A percentile compares a stretch with the other conserved stretches of the same genome.
Evolutionary conservation across 257 asterid genomes (phyloP).

Genomic region (Solanum etuberosum): DNA sequence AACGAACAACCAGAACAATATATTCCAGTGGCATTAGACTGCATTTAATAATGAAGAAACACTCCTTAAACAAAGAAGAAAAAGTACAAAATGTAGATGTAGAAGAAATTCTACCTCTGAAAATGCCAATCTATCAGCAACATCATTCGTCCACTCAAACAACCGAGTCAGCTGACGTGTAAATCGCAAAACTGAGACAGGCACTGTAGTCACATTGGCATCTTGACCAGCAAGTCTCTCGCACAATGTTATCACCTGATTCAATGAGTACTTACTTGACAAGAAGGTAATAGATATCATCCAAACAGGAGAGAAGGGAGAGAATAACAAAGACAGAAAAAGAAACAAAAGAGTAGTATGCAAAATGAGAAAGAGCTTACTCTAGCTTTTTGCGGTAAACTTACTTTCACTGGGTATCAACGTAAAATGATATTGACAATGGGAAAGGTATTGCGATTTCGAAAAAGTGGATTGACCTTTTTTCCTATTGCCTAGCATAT

Average conservation of each 20-base stretch:
- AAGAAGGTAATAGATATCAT: not conserved
- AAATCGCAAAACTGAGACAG: constrained; percentile 81
- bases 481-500: not conserved
- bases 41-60: not conserved
- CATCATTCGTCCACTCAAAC: constrained; percentile 96
- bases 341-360: not conserved
- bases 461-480: not conserved
- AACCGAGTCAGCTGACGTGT: constrained; percentile 90
- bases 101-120: constrained; percentile 51
- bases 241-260: constrained; percentile 90
- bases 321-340: not conserved
- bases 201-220: constrained; percentile 97
- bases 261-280: not conserved
- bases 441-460: not conserved
- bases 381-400: not conserved
- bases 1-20: not conserved
- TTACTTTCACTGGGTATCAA: not conserved
- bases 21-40: not conserved
- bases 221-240: constrained; percentile 99
- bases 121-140: constrained; percentile 96
- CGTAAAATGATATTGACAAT: not conserved
- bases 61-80: not conserved
- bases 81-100: not conserved
- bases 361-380: not conserved
- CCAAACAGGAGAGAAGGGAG: not conserved